A percentile compares a stretch with the other conserved stretches of the same genome.
Evolutionary conservation across 2,329 filamentous ascomycete genomes (phyloP).

Genomic region (Pseudopyricularia cyperi): DNA sequence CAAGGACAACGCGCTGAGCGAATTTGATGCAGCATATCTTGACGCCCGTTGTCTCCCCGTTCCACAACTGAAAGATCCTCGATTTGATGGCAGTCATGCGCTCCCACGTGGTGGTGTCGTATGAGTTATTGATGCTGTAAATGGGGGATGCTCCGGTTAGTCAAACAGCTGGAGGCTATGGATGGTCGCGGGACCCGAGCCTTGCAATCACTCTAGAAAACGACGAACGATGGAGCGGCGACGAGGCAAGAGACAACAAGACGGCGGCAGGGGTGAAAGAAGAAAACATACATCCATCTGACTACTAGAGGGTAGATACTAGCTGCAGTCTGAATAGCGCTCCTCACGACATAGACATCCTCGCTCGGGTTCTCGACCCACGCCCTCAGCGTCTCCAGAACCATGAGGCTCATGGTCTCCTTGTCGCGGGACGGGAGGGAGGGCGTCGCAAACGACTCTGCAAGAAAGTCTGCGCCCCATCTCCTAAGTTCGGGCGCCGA

Average conservation of each 20-base stretch:
- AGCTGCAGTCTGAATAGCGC: slow-evolving; percentile 74
- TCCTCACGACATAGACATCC: slow-evolving; percentile 71
- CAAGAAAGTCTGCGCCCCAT: slow-evolving; percentile 94
- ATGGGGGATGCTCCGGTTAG: neutral
- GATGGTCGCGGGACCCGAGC: neutral
- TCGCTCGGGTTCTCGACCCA: slow-evolving; percentile 60
- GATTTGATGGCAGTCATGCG: slow-evolving; percentile 81
- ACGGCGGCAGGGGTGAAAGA: neutral
- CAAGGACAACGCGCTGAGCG: slow-evolving; percentile 80
- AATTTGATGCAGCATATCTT: slow-evolving; percentile 97
- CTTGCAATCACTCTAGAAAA: slow-evolving; percentile 7
- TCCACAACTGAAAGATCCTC: slow-evolving; percentile 80
- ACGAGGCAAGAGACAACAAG: slow-evolving; percentile 13
- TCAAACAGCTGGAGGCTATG: neutral
- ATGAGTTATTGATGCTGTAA: slow-evolving; percentile 70
- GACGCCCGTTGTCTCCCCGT: slow-evolving; percentile 60
- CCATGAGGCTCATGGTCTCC: slow-evolving; percentile 62
- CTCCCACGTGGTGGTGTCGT: slow-evolving; percentile 74
- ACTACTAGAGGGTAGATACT: slow-evolving; percentile 89
- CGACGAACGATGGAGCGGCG: neutral
- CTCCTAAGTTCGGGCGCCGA: slow-evolving; percentile 69
- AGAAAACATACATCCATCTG: slow-evolving; percentile 74
- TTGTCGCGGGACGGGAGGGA: slow-evolving; percentile 66
- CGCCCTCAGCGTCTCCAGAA: slow-evolving; percentile 63
- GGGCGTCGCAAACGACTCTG: slow-evolving; percentile 93